Conservation (phyloP, 495 filamentous ascomycete genomes). For the Neurospora sp. region DNA sequence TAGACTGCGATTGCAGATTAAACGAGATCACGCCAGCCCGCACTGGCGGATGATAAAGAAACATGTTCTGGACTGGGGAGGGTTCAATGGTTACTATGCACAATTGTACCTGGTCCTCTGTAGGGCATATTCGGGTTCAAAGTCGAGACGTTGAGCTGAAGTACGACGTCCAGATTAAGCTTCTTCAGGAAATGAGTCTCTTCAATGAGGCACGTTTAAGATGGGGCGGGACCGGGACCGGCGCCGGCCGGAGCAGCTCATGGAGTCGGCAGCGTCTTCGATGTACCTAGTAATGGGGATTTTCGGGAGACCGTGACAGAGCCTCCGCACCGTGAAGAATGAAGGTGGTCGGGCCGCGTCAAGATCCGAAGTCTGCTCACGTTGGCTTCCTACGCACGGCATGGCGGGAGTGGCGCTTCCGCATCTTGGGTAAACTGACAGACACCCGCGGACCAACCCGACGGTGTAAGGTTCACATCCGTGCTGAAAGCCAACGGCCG, state of each 20-base stretch:
- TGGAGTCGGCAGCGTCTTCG: neutral
- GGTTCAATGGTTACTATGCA: neutral
- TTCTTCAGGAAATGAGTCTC: neutral
- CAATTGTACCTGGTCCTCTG: neutral
- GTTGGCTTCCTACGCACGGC: neutral
- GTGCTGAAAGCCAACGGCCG: neutral
- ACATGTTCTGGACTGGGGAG: neutral
- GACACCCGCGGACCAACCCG: neutral
- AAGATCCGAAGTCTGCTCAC: neutral
- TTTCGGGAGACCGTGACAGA: neutral
- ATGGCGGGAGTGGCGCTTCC: neutral
- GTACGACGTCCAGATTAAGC: neutral
- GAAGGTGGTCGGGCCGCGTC: neutral
- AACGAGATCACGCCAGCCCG: neutral
- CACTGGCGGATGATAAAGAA: neutral
- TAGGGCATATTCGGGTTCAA: neutral
- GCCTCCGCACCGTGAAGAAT: neutral
- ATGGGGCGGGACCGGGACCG: neutral
- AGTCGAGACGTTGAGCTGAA: neutral
- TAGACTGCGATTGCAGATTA: neutral
- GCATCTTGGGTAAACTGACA: neutral
- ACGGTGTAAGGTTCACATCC: neutral
- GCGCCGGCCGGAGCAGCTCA: neutral
- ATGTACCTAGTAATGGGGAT: neutral
- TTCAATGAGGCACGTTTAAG: neutral